These are phyloP conservation scores for Podaxis carcinomalis DNA, from an alignment of 768 basidiomycete genomes.

Conservation along the genomic window DNA sequence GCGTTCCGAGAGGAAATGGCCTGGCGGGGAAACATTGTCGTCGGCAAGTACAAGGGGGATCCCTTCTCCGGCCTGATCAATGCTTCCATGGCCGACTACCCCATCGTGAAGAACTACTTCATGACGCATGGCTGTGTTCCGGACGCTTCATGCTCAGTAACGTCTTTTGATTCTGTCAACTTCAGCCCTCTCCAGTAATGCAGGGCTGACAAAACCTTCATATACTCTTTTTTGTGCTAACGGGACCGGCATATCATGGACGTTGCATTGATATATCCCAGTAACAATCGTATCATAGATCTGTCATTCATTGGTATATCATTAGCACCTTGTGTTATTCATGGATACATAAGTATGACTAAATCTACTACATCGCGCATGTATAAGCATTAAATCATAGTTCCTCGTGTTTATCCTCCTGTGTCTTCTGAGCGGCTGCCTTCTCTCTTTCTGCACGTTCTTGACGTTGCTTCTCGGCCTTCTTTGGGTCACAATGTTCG, in stretches of 20 bases:
- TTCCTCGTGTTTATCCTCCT: constrained; percentile 30
- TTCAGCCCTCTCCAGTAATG: constrained; percentile 6
- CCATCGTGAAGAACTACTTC: constrained; percentile 77
- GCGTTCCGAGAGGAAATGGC: constrained; percentile 57
- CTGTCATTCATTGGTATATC: neutral
- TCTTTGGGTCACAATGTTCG: constrained; percentile 68
- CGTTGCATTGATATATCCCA: neutral
- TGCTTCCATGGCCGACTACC: constrained; percentile 81
- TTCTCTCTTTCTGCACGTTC: constrained; percentile 17
- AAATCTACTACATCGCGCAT: constrained; percentile 3
- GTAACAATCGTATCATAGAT: constrained; percentile 7
- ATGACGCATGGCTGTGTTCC: constrained; percentile 58
- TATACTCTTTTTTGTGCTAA: neutral
- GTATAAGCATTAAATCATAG: constrained; percentile 22
- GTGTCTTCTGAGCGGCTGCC: constrained; percentile 13
- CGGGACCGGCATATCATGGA: neutral
- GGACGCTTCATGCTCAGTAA: constrained; percentile 22
- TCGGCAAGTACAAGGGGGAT: constrained; percentile 63
- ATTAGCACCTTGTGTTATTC: neutral
- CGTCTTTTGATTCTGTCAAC: constrained; percentile 1
- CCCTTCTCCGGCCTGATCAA: constrained; percentile 61
- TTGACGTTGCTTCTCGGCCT: constrained; percentile 31
- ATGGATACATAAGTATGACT: constrained; percentile 1
- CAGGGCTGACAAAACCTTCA: neutral
- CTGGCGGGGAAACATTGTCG: constrained; percentile 78